A percentile compares a stretch with the other conserved stretches of the same genome.
Evolutionary conservation across 331 rosid genomes (phyloP).

Genomic region (Quercus tomentella): DNA sequence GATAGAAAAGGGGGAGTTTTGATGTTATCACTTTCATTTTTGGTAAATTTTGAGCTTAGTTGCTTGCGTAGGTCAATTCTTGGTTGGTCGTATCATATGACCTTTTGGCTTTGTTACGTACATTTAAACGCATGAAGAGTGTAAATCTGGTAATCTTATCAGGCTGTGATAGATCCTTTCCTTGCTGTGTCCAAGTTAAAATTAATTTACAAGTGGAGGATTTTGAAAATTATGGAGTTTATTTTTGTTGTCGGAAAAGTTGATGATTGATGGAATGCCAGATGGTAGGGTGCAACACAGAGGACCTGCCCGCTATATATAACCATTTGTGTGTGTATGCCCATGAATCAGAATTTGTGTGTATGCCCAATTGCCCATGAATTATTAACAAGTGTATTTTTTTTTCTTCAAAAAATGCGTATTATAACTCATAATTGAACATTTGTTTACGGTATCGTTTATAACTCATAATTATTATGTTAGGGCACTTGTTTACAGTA

Average conservation of each 20-base stretch:
- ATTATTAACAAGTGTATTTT: too few relatives aligned
- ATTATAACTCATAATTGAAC: too few relatives aligned
- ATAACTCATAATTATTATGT: too few relatives aligned
- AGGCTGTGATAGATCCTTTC: constrained; percentile 5
- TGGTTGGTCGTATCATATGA: constrained; percentile 2
- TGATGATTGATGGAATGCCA: not conserved
- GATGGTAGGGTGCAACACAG: not conserved
- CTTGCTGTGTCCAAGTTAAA: not conserved
- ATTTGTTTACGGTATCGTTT: too few relatives aligned
- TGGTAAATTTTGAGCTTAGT: constrained; percentile 47
- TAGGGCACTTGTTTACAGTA: too few relatives aligned
- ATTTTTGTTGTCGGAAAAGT: not conserved
- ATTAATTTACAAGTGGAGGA: not conserved
- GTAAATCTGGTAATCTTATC: constrained; percentile 34
- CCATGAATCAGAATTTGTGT: too few relatives aligned
- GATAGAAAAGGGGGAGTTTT: constrained; percentile 26
- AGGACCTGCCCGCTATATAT: too few relatives aligned
- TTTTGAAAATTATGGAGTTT: not conserved
- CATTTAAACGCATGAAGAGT: constrained; percentile 27
- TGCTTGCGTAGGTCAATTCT: constrained; percentile 29
- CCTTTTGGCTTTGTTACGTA: constrained; percentile 19
- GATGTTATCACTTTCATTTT: constrained; percentile 16
- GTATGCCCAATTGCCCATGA: too few relatives aligned
- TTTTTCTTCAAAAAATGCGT: too few relatives aligned
- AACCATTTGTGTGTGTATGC: too few relatives aligned